Conservation (phyloP, 371 early-diverging fungal genomes). For the Mucor irregularis region DNA sequence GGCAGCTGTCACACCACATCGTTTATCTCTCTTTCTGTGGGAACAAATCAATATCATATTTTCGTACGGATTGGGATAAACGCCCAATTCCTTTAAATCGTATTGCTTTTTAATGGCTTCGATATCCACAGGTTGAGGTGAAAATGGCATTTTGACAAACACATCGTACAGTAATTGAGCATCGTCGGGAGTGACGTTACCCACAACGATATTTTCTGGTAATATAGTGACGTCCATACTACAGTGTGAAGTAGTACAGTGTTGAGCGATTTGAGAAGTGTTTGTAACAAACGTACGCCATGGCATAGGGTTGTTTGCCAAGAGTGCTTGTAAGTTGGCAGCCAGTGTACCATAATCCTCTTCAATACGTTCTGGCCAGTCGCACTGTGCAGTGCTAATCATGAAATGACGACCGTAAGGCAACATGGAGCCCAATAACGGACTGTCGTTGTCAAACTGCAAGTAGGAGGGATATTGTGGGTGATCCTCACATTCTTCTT, state of each 20-base stretch:
- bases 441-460: slow-evolving; percentile 56
- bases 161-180: slow-evolving; percentile 49
- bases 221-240: slow-evolving; percentile 47
- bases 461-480: slow-evolving; percentile 64
- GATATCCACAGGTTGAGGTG: slow-evolving; percentile 12
- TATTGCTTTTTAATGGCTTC: slow-evolving; percentile 1
- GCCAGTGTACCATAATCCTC: slow-evolving; percentile 55
- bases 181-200: slow-evolving; percentile 52
- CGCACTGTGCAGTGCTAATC: slow-evolving; percentile 63
- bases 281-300: slow-evolving; percentile 53
- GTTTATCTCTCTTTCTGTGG: slow-evolving; percentile 78
- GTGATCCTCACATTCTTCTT: slow-evolving; percentile 60
- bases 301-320: slow-evolving; percentile 22
- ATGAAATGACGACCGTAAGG: slow-evolving; percentile 74
- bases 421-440: slow-evolving; percentile 64
- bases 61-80: slow-evolving; percentile 46
- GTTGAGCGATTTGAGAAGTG: slow-evolving; percentile 36
- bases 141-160: slow-evolving; percentile 46
- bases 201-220: slow-evolving; percentile 59
- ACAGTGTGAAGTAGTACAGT: slow-evolving; percentile 25
- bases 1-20: slow-evolving; percentile 79
- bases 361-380: slow-evolving; percentile 66
- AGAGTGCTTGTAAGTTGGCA: slow-evolving; percentile 31
- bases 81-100: slow-evolving; percentile 25
- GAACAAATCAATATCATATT: slow-evolving; percentile 75